phyloP scores from a whole-genome alignment of 257 asterid species.

The Marsdenia floribunda region DNA sequence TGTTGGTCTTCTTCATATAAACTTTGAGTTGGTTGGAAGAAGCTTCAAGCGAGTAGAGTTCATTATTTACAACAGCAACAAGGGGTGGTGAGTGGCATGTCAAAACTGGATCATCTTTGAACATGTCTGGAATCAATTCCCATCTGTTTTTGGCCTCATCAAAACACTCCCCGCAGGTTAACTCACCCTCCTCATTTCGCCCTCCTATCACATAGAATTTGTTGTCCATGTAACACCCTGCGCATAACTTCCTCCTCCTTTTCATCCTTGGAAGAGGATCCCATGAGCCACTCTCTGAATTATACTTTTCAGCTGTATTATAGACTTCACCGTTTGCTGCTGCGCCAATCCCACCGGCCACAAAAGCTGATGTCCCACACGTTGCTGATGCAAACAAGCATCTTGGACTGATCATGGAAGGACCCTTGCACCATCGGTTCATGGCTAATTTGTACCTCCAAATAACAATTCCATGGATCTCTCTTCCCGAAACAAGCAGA shows the following conservation, averaged over 20 bases:
- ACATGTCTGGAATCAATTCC: conserved; percentile 66
- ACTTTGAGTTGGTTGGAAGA: conserved; percentile 62
- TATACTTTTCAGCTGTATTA: conserved; percentile 54
- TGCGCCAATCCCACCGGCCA: conserved; percentile 67
- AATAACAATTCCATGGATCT: conserved; percentile 55
- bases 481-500: conserved; percentile 60
- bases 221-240: conserved; percentile 71
- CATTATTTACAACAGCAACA: conserved; percentile 62
- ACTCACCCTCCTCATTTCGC: conserved; percentile 44
- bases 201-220: conserved; percentile 71
- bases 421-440: conserved; percentile 61
- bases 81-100: conserved; percentile 70
- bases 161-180: conserved; percentile 68
- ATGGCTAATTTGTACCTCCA: conserved; percentile 63
- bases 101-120: conserved; percentile 56
- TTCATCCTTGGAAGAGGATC: conserved; percentile 64
- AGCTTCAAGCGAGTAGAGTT: conserved; percentile 62
- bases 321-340: conserved; percentile 26
- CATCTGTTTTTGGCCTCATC: conserved; percentile 46
- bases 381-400: conserved; percentile 76
- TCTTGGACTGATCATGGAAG: conserved; percentile 61
- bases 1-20: conserved; percentile 51
- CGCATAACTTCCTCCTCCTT: conserved; percentile 41
- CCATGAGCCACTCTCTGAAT: conserved; percentile 45
- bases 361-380: conserved; percentile 51